These are phyloP conservation scores for Xylariaceae sp. DNA, from an alignment of 2,329 filamentous ascomycete species.

Conservation along the genomic window DNA sequence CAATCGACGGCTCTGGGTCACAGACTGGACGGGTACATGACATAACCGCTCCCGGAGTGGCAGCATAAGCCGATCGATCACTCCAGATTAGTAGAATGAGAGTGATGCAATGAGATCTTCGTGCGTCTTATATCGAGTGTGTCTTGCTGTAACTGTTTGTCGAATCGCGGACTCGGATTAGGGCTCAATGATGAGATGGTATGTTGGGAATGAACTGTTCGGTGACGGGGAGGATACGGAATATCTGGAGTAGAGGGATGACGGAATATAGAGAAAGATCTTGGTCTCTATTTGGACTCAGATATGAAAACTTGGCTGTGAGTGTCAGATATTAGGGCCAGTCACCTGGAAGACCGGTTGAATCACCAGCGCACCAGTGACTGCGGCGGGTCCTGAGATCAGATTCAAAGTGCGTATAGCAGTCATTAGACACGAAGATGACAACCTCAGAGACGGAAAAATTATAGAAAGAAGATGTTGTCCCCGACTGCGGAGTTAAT, in stretches of 20 bases:
- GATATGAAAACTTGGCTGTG: background rate
- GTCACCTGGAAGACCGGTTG: background rate
- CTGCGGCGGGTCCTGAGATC: constrained; percentile 1
- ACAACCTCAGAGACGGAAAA: constrained; percentile 1
- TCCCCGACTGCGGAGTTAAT: background rate
- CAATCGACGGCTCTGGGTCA: constrained; percentile 25
- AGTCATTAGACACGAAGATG: constrained; percentile 5
- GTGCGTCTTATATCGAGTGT: background rate
- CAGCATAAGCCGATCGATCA: constrained; percentile 12
- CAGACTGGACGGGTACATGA: constrained; percentile 26
- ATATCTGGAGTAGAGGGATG: background rate
- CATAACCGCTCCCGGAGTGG: constrained; percentile 15
- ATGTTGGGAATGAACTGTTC: background rate
- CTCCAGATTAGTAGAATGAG: background rate
- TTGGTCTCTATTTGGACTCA: background rate
- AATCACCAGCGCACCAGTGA: constrained; percentile 1
- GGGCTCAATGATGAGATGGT: background rate
- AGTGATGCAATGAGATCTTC: constrained; percentile 1
- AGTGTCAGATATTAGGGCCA: background rate
- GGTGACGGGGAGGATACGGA: background rate
- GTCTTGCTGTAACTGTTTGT: background rate
- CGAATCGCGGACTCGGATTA: background rate
- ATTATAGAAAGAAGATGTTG: background rate
- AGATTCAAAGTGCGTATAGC: background rate
- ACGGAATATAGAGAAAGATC: background rate